These are phyloP conservation scores for Acorus calamus DNA, from an alignment of 106 monocot species.

Conservation along the genomic window DNA sequence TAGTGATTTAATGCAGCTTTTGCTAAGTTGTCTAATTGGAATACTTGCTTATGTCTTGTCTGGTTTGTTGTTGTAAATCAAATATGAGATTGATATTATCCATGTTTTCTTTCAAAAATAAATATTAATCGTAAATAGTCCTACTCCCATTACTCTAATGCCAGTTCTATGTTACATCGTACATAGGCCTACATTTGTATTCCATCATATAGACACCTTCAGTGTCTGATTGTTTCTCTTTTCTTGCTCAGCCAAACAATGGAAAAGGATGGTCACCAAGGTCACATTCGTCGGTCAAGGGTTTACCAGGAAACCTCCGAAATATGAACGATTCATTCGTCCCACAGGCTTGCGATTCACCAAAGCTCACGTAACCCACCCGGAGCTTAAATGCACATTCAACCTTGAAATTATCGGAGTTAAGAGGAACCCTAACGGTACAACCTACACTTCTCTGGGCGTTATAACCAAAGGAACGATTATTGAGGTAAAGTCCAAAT, in stretches of 20 bases:
- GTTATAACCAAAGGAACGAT: constrained; percentile 83
- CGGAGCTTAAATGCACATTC: background rate
- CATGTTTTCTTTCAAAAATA: no score
- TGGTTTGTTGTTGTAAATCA: no score
- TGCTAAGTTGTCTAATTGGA: no score
- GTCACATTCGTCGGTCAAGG: constrained; percentile 83
- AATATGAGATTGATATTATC: no score
- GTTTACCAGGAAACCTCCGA: constrained; percentile 93
- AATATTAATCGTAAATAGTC: no score
- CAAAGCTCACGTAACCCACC: constrained; percentile 64
- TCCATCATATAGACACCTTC: background rate
- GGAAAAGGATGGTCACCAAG: constrained; percentile 99
- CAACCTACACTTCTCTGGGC: background rate
- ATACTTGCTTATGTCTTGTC: no score
- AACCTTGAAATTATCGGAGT: background rate
- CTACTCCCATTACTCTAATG: no score
- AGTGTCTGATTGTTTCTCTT: background rate
- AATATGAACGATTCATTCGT: constrained; percentile 89
- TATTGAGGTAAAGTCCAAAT: constrained; percentile 48
- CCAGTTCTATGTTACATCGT: no score
- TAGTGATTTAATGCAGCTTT: no score
- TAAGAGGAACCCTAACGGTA: constrained; percentile 3
- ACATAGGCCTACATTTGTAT: no score
- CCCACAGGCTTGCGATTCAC: constrained; percentile 76
- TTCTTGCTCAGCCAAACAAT: constrained; percentile 63